phyloP scores from a whole-genome alignment of 371 early-diverging fungal species.

The Coemansia sp. region DNA sequence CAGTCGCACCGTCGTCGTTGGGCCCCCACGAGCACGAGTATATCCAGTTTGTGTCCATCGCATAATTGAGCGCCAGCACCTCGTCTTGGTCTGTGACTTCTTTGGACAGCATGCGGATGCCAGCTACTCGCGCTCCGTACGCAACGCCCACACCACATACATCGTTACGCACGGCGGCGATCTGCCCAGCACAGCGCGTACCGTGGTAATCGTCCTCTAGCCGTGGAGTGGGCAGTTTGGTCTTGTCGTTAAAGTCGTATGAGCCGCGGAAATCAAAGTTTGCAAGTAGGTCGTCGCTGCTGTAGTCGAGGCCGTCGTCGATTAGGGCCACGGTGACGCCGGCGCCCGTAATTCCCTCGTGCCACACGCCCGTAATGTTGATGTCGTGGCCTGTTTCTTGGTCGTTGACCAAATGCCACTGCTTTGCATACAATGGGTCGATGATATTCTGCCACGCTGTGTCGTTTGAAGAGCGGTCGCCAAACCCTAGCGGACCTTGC shows the following conservation, averaged over 20 bases:
- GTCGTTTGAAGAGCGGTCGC: constrained; percentile 11
- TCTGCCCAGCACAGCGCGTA: constrained; percentile 96
- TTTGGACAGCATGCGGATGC: constrained; percentile 88
- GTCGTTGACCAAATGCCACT: constrained; percentile 61
- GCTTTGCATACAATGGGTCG: constrained; percentile 46
- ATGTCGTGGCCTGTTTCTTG: constrained; percentile 73
- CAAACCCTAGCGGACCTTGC: constrained; percentile 11
- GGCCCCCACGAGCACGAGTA: constrained; percentile 97
- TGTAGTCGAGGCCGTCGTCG: constrained; percentile 92
- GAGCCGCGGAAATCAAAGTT: constrained; percentile 91
- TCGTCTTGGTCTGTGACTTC: constrained; percentile 87
- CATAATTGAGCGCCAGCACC: constrained; percentile 84
- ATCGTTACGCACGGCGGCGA: constrained; percentile 85
- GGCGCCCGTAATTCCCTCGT: constrained; percentile 74
- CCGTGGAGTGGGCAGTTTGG: constrained; percentile 71
- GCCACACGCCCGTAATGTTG: constrained; percentile 91
- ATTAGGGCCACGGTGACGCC: constrained; percentile 83
- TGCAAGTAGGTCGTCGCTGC: constrained; percentile 75
- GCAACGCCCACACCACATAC: constrained; percentile 97
- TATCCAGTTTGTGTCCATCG: constrained; percentile 82
- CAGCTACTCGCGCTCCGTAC: constrained; percentile 82
- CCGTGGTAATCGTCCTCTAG: constrained; percentile 87
- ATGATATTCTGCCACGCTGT: constrained; percentile 39
- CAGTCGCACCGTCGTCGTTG: constrained; percentile 81
- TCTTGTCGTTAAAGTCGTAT: constrained; percentile 89